These are phyloP conservation scores for Lodderomyces parapsilosis DNA, from an alignment of 1,139 yeast genomes.

Conservation along the genomic window DNA sequence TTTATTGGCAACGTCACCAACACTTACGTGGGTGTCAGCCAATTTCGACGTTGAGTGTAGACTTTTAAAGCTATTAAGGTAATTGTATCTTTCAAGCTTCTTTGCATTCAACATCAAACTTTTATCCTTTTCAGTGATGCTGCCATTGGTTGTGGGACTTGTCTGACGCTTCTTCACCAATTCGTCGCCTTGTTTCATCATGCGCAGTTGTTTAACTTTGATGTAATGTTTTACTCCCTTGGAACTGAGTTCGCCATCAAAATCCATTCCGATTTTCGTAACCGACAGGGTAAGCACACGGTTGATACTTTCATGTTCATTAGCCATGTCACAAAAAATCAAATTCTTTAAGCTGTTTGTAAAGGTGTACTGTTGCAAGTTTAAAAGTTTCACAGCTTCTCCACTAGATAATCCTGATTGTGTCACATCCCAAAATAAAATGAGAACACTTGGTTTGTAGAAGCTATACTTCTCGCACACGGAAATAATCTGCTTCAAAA, in stretches of 20 bases:
- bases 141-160: conserved; percentile 6
- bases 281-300: conserved; percentile 27
- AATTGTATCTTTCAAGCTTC: conserved; percentile 30
- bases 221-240: conserved; percentile 27
- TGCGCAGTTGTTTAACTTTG: conserved; percentile 7
- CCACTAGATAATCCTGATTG: conserved; percentile 18
- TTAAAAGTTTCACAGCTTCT: conserved; percentile 20
- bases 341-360: conserved; percentile 21
- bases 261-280: conserved; percentile 21
- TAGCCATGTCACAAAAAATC: conserved; percentile 38
- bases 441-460: conserved; percentile 35
- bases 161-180: not conserved
- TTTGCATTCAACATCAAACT: conserved; percentile 31
- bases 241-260: conserved; percentile 30
- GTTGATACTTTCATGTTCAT: conserved; percentile 26
- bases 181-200: conserved; percentile 1
- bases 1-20: conserved; percentile 10
- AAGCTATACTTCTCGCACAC: conserved; percentile 35
- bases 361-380: conserved; percentile 14
- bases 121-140: conserved; percentile 20
- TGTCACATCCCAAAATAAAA: conserved; percentile 40
- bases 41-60: not conserved
- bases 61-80: conserved; percentile 17
- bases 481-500: conserved; percentile 37
- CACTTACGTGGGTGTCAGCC: conserved; percentile 11